Evolutionary conservation across 2,329 filamentous ascomycete genomes (phyloP), one percentile per base, ranked within the genome.

Genomic region (Mycocentrospora acerina): DNA sequence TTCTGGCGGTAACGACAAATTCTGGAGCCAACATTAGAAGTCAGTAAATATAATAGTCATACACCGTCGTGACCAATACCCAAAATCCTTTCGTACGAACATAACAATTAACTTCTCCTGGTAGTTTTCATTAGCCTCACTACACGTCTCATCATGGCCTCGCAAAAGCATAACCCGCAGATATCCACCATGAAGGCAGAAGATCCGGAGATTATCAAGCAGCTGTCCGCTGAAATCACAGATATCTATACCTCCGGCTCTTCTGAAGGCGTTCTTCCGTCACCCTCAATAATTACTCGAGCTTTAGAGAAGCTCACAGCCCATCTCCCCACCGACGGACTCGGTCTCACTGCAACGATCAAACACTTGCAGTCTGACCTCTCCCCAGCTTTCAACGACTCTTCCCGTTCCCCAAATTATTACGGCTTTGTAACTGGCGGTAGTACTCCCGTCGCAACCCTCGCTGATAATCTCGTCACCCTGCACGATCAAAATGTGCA

Each of bases 361-460:
- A 47, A 59, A 6, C 76, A 79, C 49, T 53, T 79, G 3, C 48
- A 65, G 4, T 45, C 68, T 6, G 72, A 77, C 19, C 58, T 80
- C 6, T 61, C 63, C 3, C 74, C 74, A 6, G 85, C 77, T 1
- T 76, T 93, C 42, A 89, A 84, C 53, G 78, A 75, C 12, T 79
- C 81, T 56, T 83, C 81, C 50, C 75, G 59, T 19, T 68, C 67
- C 8, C 52, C 64, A 15, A 59, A 61, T 12, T 67, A 94, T 73
- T 94, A 88, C 64, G 90, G 89, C 42, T 95, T 96, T 63, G 86
- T 96, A 5, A 95, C 85, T 0, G 91, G 91, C 29, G 86, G 88
- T 11, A 75, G 78, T 7, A 86, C 90, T 0, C 88, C 89, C 5
- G 81, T 89, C 16, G 90, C 90, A 22, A 78, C 85, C 52, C 79